phyloP scores from a whole-genome alignment of 768 basidiomycete genomes.

The Mycena amicta region DNA sequence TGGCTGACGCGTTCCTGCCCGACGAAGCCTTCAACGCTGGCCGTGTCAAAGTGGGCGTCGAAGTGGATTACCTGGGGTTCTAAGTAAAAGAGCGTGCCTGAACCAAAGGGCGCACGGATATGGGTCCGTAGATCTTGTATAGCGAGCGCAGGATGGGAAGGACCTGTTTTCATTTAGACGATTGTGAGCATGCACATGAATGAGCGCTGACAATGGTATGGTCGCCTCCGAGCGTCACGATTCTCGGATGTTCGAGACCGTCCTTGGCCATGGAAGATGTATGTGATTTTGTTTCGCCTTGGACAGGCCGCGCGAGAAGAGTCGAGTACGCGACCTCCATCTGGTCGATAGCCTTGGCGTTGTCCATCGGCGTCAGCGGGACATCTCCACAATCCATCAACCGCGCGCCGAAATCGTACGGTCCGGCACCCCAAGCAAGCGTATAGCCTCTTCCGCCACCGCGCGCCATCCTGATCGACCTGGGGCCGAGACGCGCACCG shows the following conservation, averaged over 20 bases:
- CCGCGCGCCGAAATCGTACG: conserved; percentile 46
- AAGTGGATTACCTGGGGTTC: conserved; percentile 24
- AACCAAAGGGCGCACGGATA: too few species aligned
- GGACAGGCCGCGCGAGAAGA: conserved; percentile 48
- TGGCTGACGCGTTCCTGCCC: conserved; percentile 52
- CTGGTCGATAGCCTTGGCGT: conserved; percentile 64
- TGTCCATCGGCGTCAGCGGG: conserved; percentile 54
- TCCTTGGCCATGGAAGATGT: conserved; percentile 45
- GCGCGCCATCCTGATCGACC: conserved; percentile 64
- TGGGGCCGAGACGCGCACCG: conserved; percentile 70
- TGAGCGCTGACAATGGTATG: conserved; percentile 52
- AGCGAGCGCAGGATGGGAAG: conserved; percentile 67
- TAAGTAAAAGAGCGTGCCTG: too few species aligned
- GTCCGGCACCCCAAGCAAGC: conserved; percentile 54
- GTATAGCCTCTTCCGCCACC: conserved; percentile 54
- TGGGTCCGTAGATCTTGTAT: conserved; percentile 61
- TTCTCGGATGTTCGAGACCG: conserved; percentile 57
- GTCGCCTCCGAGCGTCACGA: conserved; percentile 67
- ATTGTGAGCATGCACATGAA: not conserved
- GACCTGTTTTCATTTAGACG: not conserved
- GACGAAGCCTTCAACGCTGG: conserved; percentile 8
- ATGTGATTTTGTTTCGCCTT: conserved; percentile 6
- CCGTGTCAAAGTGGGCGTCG: conserved; percentile 26
- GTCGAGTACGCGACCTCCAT: conserved; percentile 69
- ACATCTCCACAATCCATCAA: conserved; percentile 71